Percentiles rank a stretch among this genome's conserved stretches.
Conservation (phyloP, 139 green algal species). For the Penium margaritaceum region DNA sequence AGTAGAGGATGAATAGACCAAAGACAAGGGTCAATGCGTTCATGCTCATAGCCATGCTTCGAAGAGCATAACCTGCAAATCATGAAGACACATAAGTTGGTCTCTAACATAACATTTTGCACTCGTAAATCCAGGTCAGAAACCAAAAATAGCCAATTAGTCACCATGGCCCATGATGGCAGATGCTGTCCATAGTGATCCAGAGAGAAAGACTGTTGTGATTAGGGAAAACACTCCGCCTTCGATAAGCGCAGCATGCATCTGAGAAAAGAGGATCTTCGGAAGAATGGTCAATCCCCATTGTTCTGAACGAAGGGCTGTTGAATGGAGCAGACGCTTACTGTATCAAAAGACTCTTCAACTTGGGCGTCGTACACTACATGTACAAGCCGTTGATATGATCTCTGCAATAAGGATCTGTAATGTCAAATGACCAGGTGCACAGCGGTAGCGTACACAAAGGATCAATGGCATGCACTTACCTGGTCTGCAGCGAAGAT, state of each 20-base stretch:
- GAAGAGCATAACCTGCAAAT: not conserved
- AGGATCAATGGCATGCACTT: too few relatives aligned
- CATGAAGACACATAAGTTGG: not conserved
- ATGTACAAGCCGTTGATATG: not conserved
- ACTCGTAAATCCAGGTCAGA: not conserved
- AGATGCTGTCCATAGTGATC: conserved; percentile 1
- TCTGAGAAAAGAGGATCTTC: not conserved
- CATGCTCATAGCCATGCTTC: conserved; percentile 4
- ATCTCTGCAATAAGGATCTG: not conserved
- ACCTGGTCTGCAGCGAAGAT: conserved; percentile 8
- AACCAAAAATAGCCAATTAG: not conserved
- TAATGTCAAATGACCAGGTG: not conserved
- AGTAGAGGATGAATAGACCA: conserved; percentile 5
- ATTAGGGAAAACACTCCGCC: not conserved
- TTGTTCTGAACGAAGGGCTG: not conserved
- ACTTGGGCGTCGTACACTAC: too few relatives aligned
- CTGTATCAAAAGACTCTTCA: too few relatives aligned
- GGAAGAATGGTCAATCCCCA: too few relatives aligned
- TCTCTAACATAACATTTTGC: too few relatives aligned
- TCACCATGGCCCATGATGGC: conserved; percentile 1
- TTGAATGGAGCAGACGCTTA: too few relatives aligned
- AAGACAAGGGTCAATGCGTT: not conserved
- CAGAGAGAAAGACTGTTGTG: not conserved
- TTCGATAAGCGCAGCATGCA: not conserved
- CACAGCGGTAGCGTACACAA: not conserved